These are phyloP conservation scores for Ustilago bromivora DNA, from an alignment of 1,284 basidiomycete genomes.

Conservation along the genomic window DNA sequence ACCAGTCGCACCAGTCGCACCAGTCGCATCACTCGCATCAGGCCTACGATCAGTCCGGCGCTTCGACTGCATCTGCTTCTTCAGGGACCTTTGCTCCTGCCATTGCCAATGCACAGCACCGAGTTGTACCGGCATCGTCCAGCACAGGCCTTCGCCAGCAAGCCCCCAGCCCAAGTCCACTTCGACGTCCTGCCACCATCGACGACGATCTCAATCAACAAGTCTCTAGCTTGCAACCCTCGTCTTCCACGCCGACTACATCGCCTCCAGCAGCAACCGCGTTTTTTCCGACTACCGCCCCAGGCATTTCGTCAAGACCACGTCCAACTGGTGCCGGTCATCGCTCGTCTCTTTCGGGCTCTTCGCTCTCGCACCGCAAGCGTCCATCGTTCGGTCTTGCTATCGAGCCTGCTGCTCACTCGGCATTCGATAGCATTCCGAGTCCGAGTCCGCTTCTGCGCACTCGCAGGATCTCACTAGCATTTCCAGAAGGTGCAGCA, in stretches of 20 bases:
- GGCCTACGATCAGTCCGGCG: background rate
- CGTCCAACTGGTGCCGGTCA: slow-evolving; percentile 22
- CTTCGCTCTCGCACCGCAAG: slow-evolving; percentile 41
- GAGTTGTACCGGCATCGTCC: slow-evolving; percentile 15
- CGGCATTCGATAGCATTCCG: slow-evolving; percentile 50
- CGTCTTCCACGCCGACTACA: background rate
- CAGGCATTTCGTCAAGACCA: slow-evolving; percentile 9
- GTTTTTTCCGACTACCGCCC: background rate
- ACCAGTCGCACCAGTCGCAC: slow-evolving; percentile 17
- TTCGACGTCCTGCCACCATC: slow-evolving; percentile 14
- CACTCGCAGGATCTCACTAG: slow-evolving; percentile 29
- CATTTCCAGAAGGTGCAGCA: slow-evolving; percentile 11
- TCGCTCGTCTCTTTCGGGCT: slow-evolving; percentile 25
- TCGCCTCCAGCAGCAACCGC: slow-evolving; percentile 2
- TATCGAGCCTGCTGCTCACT: slow-evolving; percentile 49
- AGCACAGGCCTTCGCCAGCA: slow-evolving; percentile 15
- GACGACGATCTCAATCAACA: slow-evolving; percentile 7
- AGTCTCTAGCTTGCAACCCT: background rate
- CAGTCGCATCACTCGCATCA: slow-evolving; percentile 13
- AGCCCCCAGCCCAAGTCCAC: background rate
- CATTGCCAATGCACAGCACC: slow-evolving; percentile 14
- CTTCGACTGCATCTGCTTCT: slow-evolving; percentile 18
- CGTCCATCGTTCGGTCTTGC: slow-evolving; percentile 47
- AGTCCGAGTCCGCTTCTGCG: slow-evolving; percentile 47
- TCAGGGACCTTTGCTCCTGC: slow-evolving; percentile 7